Evolutionary conservation across 129 eudicot species (phyloP), one percentile per base, ranked within the genome.

Genomic region (Glebionis coronaria): DNA sequence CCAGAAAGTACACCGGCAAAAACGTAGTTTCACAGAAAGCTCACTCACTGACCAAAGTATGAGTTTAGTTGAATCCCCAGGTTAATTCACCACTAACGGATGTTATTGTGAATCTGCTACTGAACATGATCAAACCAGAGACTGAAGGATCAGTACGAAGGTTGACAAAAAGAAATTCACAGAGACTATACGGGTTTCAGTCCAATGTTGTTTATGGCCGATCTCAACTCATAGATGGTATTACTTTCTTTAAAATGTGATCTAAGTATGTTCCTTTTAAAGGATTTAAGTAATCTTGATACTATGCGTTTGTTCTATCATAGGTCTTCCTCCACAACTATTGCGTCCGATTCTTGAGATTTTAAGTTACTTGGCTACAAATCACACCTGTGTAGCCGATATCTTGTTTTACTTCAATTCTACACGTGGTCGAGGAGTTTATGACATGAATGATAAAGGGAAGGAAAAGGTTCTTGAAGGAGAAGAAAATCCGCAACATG

Each of bases 1-100:
- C 79, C 76, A 29, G 90, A 81, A 72, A 69, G 63, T 44, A 86
- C 90, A 68, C 95, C 96, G 12, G 71, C 46, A 72, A 70, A 93
- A 93, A 71, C 95, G 98, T 59, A 88, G 83, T 79, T 88, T 73
- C 29, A 80, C 88, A 27, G 98, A 93, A 77, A 88, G 90, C 78
- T 74, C 90, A 50, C 40, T 89, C 60, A 83, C 95, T 9, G 80
- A 79, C 60, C 96, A 87, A 63, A 85, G 94, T 56, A 9, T 68
- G 9, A 52, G 55, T 81, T 79, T 94, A 54, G 80, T 58, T 56
- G 80, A 81, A 40, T 83, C 94, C 60, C 79, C 85, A 1, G 83
- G 78, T 21, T 56, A 64, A 15, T 80, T 73, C 65, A 82, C 75
- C 57, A 59, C 71, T 15, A 85, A 76, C n/a, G n/a, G n/a, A n/a